These are phyloP conservation scores for Fusarium torreyae DNA, from an alignment of 2,329 filamentous ascomycete genomes.

Conservation along the genomic window DNA sequence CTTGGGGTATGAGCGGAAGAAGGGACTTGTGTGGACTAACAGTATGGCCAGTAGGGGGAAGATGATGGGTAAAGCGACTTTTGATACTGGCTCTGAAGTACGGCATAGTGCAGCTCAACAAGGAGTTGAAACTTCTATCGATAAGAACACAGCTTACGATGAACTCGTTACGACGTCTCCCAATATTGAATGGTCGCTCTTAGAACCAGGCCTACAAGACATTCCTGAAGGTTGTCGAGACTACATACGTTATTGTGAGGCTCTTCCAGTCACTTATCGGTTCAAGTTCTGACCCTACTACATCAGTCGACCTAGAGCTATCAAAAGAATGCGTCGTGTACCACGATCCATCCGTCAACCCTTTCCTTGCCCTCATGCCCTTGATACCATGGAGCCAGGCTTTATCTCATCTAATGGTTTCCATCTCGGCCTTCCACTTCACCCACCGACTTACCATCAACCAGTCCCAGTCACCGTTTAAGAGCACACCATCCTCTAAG, in stretches of 20 bases:
- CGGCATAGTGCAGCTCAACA: too few species aligned
- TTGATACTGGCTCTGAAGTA: not conserved
- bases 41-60: fast-evolving
- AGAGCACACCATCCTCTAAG: too few species aligned
- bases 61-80: fast-evolving
- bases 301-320: not conserved
- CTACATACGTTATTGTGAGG: not conserved
- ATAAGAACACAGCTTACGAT: not conserved
- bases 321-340: not conserved
- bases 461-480: not conserved
- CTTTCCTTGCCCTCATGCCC: not conserved
- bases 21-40: not conserved
- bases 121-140: not conserved
- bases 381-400: not conserved
- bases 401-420: not conserved
- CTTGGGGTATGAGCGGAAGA: fast-evolving
- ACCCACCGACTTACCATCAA: not conserved
- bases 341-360: not conserved
- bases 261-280: not conserved
- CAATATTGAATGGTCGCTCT: fast-evolving
- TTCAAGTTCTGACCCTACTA: not conserved
- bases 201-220: not conserved
- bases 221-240: not conserved
- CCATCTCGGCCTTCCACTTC: not conserved
- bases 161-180: not conserved